A percentile compares a stretch with the other conserved stretches of the same genome.
Conservation (phyloP, 495 filamentous ascomycete genomes). For the Neurospora sp. region DNA sequence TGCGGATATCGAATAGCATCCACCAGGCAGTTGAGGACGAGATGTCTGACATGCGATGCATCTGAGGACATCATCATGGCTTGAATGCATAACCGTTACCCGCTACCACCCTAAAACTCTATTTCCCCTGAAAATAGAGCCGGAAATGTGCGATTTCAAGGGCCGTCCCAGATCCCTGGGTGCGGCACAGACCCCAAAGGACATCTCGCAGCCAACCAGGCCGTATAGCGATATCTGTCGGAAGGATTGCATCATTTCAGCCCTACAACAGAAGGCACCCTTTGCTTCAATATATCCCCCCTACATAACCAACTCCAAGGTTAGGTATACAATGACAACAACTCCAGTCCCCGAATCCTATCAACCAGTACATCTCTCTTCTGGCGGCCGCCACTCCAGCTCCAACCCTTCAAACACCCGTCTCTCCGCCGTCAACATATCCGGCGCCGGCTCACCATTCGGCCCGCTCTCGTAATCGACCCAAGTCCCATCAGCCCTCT, state of each 20-base stretch:
- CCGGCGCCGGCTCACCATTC: conserved; percentile 31
- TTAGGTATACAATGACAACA: background rate
- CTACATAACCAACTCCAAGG: background rate
- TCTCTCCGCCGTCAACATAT: conserved; percentile 63
- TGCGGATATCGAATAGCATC: background rate
- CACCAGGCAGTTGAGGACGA: background rate
- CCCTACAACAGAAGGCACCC: background rate
- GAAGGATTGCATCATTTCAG: conserved; percentile 1
- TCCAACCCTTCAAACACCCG: conserved; percentile 72
- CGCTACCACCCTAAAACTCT: background rate
- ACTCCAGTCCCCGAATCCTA: background rate
- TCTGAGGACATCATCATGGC: background rate
- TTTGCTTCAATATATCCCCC: background rate
- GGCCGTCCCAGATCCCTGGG: background rate
- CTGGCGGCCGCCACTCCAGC: conserved; percentile 60
- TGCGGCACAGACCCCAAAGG: background rate
- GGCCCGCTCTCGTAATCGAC: conserved; percentile 48
- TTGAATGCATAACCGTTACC: background rate
- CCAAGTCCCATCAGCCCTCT: conserved; percentile 50
- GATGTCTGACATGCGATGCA: background rate
- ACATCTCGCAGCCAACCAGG: background rate
- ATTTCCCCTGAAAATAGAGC: background rate
- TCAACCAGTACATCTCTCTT: conserved; percentile 66
- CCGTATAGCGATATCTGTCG: background rate
- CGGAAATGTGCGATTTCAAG: background rate